Percentiles rank a stretch among this genome's conserved stretches.
These are phyloP conservation scores for Diplosphaera chodatii DNA, from an alignment of 139 green algal genomes.

Conservation along the genomic window DNA sequence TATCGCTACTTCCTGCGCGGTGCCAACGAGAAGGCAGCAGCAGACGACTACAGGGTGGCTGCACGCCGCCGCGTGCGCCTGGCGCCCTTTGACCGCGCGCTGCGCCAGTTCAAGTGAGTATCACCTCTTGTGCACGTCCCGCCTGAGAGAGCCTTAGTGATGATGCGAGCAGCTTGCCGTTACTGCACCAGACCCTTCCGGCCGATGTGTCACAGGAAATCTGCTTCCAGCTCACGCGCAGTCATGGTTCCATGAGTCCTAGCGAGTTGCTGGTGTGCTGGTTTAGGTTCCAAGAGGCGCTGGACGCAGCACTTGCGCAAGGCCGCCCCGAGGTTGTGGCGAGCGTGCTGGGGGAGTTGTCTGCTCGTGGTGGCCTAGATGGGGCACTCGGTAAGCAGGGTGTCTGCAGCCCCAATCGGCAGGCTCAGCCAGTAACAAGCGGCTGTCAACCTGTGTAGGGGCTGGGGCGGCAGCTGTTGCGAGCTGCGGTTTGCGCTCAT, in stretches of 20 bases:
- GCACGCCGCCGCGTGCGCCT: constrained; percentile 42
- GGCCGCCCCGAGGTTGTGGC: constrained; percentile 62
- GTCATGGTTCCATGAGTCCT: too few relatives aligned
- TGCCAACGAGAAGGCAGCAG: constrained; percentile 44
- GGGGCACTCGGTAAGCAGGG: constrained; percentile 52
- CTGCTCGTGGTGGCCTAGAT: constrained; percentile 47
- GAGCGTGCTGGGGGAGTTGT: constrained; percentile 77
- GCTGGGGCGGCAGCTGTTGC: too few relatives aligned
- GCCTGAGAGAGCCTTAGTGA: too few relatives aligned
- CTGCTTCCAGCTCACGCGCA: too few relatives aligned
- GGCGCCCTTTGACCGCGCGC: constrained; percentile 62
- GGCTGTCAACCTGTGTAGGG: too few relatives aligned
- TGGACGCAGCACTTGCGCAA: constrained; percentile 67
- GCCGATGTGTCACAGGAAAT: too few relatives aligned
- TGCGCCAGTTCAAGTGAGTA: constrained; percentile 53
- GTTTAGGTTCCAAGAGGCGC: constrained; percentile 61
- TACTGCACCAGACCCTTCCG: too few relatives aligned
- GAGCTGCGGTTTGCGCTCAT: neutral
- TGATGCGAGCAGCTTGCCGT: too few relatives aligned
- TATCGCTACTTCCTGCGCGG: constrained; percentile 84
- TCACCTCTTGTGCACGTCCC: too few relatives aligned
- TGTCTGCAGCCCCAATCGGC: too few relatives aligned
- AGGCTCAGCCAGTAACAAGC: too few relatives aligned
- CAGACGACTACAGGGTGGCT: constrained; percentile 50
- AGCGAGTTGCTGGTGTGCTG: too few relatives aligned